Conservation (phyloP, 2,329 filamentous ascomycete genomes). For the Sordariomycetes sp. region DNA sequence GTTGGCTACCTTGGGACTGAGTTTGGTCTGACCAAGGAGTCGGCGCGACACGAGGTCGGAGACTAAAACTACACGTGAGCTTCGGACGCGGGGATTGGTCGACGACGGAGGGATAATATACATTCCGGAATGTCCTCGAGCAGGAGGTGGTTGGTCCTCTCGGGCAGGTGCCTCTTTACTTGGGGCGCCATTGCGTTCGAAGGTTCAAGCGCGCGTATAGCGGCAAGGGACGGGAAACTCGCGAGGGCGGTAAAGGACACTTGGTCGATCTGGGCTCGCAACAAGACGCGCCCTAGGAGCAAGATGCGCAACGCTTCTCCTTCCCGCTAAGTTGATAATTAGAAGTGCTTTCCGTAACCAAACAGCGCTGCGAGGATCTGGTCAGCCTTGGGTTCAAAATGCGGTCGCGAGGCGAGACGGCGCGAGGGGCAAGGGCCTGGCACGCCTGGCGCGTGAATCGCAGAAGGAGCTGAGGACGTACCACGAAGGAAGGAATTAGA, state of each 20-base stretch:
- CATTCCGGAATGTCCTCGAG: constrained; percentile 42
- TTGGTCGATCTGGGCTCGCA: background rate
- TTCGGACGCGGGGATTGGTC: background rate
- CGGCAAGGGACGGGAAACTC: background rate
- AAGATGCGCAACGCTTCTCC: background rate
- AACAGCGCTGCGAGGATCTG: background rate
- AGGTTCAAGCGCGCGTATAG: background rate
- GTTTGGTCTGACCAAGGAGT: constrained; percentile 84
- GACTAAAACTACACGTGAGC: constrained; percentile 32
- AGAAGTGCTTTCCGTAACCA: background rate
- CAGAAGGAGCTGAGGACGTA: background rate
- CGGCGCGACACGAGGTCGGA: constrained; percentile 69
- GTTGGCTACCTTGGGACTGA: constrained; percentile 71
- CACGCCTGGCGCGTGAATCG: constrained; percentile 2
- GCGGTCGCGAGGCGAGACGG: background rate
- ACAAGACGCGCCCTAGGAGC: background rate
- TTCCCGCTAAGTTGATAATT: background rate
- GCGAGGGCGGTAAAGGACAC: constrained; percentile 2
- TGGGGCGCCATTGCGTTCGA: constrained; percentile 16
- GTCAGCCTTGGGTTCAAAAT: background rate
- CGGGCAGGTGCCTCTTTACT: constrained; percentile 35
- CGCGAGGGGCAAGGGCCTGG: background rate
- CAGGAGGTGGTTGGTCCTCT: constrained; percentile 51
- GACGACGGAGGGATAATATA: constrained; percentile 7
- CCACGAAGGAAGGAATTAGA: background rate